These are phyloP conservation scores for Boletus rubescentipes DNA, from an alignment of 768 basidiomycete species.

Conservation along the genomic window DNA sequence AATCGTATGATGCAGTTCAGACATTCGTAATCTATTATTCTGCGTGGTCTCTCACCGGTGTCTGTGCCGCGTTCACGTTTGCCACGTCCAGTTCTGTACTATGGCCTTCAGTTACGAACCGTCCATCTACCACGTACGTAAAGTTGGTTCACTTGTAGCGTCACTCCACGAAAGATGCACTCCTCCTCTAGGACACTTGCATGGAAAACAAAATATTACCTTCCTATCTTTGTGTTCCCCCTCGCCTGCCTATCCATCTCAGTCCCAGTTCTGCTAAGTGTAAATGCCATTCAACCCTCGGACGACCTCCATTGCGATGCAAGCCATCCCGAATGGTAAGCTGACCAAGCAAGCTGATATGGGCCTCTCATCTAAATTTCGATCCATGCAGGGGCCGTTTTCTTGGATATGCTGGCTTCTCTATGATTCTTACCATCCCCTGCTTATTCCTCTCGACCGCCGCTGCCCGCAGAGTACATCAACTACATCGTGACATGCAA, in stretches of 20 bases:
- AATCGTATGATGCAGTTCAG: constrained; percentile 18
- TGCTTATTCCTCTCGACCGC: constrained; percentile 45
- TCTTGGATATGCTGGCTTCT: constrained; percentile 59
- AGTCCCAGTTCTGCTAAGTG: constrained; percentile 41
- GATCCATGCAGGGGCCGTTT: constrained; percentile 53
- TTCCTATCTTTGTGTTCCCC: constrained; percentile 50
- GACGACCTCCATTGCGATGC: constrained; percentile 62
- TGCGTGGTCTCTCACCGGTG: constrained; percentile 45
- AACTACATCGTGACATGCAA: constrained; percentile 24
- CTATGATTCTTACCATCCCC: constrained; percentile 52
- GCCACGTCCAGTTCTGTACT: constrained; percentile 49
- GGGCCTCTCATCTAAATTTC: background rate
- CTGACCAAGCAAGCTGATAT: background rate
- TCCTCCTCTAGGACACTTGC: constrained; percentile 41
- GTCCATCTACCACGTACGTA: constrained; percentile 23
- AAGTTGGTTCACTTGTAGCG: background rate
- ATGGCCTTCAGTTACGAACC: constrained; percentile 32
- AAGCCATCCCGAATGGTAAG: constrained; percentile 57
- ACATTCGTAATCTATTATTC: constrained; percentile 40
- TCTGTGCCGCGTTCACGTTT: constrained; percentile 43
- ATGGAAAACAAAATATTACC: constrained; percentile 48
- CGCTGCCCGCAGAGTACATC: constrained; percentile 16
- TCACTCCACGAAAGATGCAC: background rate
- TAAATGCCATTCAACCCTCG: constrained; percentile 44
- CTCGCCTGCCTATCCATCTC: constrained; percentile 43